Evolutionary conservation across 2,329 filamentous ascomycete species (phyloP), one percentile per base, ranked within the genome.

Genomic region (Clonostachys chloroleuca): DNA sequence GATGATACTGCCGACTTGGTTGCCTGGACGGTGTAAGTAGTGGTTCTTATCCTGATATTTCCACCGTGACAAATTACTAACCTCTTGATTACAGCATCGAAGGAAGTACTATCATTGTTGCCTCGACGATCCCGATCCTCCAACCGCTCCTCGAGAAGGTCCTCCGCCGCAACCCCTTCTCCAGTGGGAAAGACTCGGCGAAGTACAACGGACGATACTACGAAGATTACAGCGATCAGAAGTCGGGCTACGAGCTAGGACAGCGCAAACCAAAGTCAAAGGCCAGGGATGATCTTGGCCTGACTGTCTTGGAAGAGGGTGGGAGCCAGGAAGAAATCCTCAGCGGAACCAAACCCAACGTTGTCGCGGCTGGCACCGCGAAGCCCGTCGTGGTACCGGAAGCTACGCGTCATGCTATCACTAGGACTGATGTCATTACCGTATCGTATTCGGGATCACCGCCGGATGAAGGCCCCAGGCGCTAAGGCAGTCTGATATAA

Each of bases 11-110:
- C 61, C 3, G 65, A 69, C 24, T 54, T 70, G 13, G 59, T 69
- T 6, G 61, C 70, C 42, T 73, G 69, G 69, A 72, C 68, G 2
- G 60, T 60, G 66, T 69, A 58, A 56, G 59, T 36, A 5, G 17
- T 12, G 5, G n/a, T 17, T 14, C 18, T 34, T 13, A 35, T 30
- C n/a, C 6, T 30, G 20, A 2, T 13, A 14, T 4, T 24, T 24
- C 24, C 8, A 24, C 6, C 8, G 24, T 18, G n/a, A 20, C 18
- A 13, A 30, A 30, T 5, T 39, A 42, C 34, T 37, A 20, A 17
- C 18, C 6, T 44, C 36, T 12, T 17, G 2, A 7, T 16, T 24
- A 43, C 42, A 58, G 59, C 3, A 52, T 61, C 48, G 59, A 61
- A 51, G 59, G 56, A 16, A 54, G 51, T 40, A 54, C 56, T 10